Conservation (phyloP, 371 early-diverging fungal species). For the Synchytrium microbalum region DNA sequence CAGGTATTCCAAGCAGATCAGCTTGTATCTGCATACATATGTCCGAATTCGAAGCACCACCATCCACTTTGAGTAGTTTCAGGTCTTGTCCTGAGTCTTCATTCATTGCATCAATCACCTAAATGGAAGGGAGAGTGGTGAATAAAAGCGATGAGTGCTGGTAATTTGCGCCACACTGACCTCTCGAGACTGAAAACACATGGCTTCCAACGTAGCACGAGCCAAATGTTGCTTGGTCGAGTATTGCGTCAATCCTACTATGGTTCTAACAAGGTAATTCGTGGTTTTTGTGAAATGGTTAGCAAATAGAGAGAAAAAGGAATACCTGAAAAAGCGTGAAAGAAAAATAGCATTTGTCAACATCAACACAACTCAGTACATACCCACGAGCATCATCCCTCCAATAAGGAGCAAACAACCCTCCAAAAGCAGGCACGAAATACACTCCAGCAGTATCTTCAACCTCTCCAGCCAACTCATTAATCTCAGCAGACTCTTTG, state of each 20-base stretch:
- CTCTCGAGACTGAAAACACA: slow-evolving; percentile 82
- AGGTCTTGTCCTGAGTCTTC: slow-evolving; percentile 58
- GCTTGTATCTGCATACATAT: slow-evolving; percentile 88
- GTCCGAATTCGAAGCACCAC: slow-evolving; percentile 86
- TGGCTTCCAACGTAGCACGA: slow-evolving; percentile 82
- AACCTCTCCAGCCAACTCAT: slow-evolving; percentile 47
- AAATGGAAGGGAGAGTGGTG: not conserved
- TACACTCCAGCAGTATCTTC: slow-evolving; percentile 79
- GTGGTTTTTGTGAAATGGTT: not conserved
- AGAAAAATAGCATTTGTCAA: slow-evolving; percentile 6
- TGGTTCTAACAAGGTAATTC: slow-evolving; percentile 21
- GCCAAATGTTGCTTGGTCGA: slow-evolving; percentile 78
- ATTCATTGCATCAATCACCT: slow-evolving; percentile 84
- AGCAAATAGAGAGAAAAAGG: not conserved
- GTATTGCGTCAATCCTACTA: slow-evolving; percentile 84
- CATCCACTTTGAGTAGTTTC: slow-evolving; percentile 74
- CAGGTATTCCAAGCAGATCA: slow-evolving; percentile 73
- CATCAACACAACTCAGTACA: too few relatives aligned
- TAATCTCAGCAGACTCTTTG: slow-evolving; percentile 60
- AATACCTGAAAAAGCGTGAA: not conserved
- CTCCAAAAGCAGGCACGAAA: slow-evolving; percentile 93
- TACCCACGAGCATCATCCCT: slow-evolving; percentile 81
- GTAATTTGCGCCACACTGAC: slow-evolving; percentile 17
- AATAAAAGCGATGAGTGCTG: not conserved
- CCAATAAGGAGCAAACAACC: slow-evolving; percentile 95